Conservation (phyloP, 768 basidiomycete species). For the Amanita brunnescens region DNA sequence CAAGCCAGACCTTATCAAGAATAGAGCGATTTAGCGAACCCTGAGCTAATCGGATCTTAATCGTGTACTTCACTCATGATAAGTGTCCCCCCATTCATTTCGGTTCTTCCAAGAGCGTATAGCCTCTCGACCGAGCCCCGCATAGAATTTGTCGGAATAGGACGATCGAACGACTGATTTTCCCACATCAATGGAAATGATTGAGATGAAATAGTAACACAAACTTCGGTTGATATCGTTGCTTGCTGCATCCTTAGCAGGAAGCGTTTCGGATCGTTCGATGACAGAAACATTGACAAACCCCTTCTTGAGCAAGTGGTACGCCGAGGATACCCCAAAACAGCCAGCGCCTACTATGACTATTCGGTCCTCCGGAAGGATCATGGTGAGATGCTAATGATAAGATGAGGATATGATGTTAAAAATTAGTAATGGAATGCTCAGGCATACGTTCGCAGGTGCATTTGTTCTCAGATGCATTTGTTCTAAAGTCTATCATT, state of each 20-base stretch:
- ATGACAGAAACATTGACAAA: constrained; percentile 67
- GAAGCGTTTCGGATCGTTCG: constrained; percentile 59
- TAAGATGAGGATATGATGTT: no score
- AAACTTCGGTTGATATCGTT: constrained; percentile 45
- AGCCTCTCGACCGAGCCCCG: constrained; percentile 66
- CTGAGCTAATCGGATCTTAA: constrained; percentile 13
- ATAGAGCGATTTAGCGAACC: not conserved
- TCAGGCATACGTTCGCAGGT: not conserved
- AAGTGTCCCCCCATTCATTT: constrained; percentile 59
- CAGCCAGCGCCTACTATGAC: constrained; percentile 77
- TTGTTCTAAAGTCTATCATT: no score
- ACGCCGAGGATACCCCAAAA: constrained; percentile 83
- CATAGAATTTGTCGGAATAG: constrained; percentile 62
- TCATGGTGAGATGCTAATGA: constrained; percentile 14
- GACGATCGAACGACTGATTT: constrained; percentile 67
- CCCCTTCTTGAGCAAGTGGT: constrained; percentile 63
- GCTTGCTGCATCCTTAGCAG: constrained; percentile 76
- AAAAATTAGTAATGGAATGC: no score
- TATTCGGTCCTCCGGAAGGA: constrained; percentile 27
- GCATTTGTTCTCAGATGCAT: no score
- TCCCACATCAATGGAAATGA: not conserved
- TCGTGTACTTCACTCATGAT: constrained; percentile 64
- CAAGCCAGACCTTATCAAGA: constrained; percentile 43
- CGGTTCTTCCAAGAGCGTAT: constrained; percentile 67
- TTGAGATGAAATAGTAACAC: constrained; percentile 2